Evolutionary conservation across 2,329 filamentous ascomycete species (phyloP), one percentile per base, ranked within the genome.

Genomic region (Calonectria hongkongensis): DNA sequence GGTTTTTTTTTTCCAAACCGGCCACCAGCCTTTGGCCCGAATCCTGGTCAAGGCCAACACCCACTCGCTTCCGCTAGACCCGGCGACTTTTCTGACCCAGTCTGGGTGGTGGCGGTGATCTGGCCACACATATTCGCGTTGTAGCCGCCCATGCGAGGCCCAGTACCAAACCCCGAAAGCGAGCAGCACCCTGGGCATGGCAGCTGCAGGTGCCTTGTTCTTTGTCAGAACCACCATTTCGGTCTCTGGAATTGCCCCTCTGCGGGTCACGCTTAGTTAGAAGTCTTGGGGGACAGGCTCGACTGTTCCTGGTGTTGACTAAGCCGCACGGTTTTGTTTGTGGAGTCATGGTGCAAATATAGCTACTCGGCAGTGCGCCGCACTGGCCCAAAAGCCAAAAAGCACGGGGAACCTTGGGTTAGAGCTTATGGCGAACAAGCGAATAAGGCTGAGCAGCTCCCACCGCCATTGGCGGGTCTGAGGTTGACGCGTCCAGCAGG

Each of bases 41-140:
- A 79, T 70, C 74, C 77, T 62, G 74, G 77, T 67, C 60, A 9
- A 10, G 51, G 63, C 47, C 36, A 76, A 76, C 70, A 67, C 28
- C 71, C 66, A 66, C 51, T 66, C 36, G 41, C 30, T 68, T 50
- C 62, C 66, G 56, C 71, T 54, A 43, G 51, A 48, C 50, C 33
- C 66, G 58, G 47, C 43, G 18, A 41, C 50, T 66, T 75, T 50
- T 66, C 79, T 21, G 66, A 6, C 50, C 50, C 39, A 48, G 27
- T 45, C 36, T n/a, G 21, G 51, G 12, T 60, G 62, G 39, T 25
- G 62, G 25, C 41, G 58, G 66, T 68, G 41, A 12, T 72, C 69
- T 60, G 62, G 50, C 78, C 78, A 79, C 67, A 70, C 78, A 79
- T 69, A n/a, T 66, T 71, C 60, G 41, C 66, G 70, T 78, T 78